Conservation (phyloP, 805 yeast species). For the Suhomyces faveliae region DNA sequence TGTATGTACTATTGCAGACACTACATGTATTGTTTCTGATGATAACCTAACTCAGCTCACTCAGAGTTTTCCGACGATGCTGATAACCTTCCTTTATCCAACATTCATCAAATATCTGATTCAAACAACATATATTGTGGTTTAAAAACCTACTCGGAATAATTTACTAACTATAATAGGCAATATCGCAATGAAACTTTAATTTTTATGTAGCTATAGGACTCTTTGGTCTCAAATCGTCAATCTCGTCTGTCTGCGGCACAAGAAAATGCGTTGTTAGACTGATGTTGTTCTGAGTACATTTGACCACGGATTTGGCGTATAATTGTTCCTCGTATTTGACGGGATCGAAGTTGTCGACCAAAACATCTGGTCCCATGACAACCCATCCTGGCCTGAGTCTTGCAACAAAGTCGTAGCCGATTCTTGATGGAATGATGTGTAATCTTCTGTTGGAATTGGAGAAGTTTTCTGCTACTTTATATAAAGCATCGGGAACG, state of each 20-base stretch:
- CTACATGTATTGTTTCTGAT: constrained; percentile 34
- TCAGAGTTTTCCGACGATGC: constrained; percentile 48
- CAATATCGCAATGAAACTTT: background rate
- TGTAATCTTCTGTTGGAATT: constrained; percentile 80
- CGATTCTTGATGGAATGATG: constrained; percentile 74
- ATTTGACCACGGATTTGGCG: constrained; percentile 29
- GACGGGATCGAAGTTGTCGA: constrained; percentile 59
- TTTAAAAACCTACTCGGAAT: background rate
- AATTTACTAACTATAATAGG: constrained; percentile 4
- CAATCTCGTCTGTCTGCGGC: constrained; percentile 72
- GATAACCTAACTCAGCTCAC: constrained; percentile 60
- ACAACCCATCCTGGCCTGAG: constrained; percentile 89
- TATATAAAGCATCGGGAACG: constrained; percentile 71
- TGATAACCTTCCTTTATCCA: constrained; percentile 49
- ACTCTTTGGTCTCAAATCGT: constrained; percentile 78
- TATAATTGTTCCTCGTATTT: constrained; percentile 32
- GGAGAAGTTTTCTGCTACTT: constrained; percentile 85
- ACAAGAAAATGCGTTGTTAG: constrained; percentile 45
- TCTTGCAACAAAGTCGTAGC: constrained; percentile 59
- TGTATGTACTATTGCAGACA: constrained; percentile 6
- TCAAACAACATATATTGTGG: constrained; percentile 1
- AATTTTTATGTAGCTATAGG: constrained; percentile 38
- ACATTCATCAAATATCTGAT: constrained; percentile 43
- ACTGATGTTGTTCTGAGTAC: constrained; percentile 16
- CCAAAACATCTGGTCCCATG: constrained; percentile 76